Base-by-base conservation (phyloP, 805 yeast species). In the Priceomyces melissophilus region DNA sequence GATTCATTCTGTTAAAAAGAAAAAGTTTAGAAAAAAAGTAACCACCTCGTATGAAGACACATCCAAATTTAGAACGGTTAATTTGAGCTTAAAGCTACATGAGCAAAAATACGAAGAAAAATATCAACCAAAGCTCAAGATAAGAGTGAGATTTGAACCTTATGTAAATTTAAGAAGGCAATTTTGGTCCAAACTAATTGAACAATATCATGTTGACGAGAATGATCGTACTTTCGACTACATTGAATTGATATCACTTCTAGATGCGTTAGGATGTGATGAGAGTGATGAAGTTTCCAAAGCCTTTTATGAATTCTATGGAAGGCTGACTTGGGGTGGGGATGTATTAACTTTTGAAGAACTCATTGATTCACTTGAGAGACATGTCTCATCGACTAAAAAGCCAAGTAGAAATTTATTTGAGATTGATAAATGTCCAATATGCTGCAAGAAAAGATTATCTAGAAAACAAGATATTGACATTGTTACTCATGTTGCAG, bases 401-500 rank as follows among this genome's bases (percentile, higher is more conserved):
- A 46, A 44, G n/a, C 48, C 45, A 10, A 52, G 55, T 8, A 53
- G 62, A 31, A 71, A 75, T 35, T 66, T 82, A 4, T 76, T 87
- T 53, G 78, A 73, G 37, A 70, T 86, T 27, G 78, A 80, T 44
- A 74, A 73, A 40, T 93, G 98, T 56, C 98, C 98, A 0, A 70
- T 84, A 9, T 93, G 98, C 62, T 71, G 74, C 38, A 75, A 76
- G 48, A 79, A 83, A 13, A 65, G 84, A 32, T 67, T 81, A 20
- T 61, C 70, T 3, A 71, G 73, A 39, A 69, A 72, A 40, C 73
- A 75, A 41, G 82, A 82, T 52, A 55, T 75, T 31, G 95, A 88
- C 50, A 78, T 87, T 39, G 78, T 87, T n/a, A 80, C 87, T 1
- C 99, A 91, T 64, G 75, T 90, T 40, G 91, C 96, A 0, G 78